Conservation (phyloP, 2,329 filamentous ascomycete genomes). For the Xylaria sp. region DNA sequence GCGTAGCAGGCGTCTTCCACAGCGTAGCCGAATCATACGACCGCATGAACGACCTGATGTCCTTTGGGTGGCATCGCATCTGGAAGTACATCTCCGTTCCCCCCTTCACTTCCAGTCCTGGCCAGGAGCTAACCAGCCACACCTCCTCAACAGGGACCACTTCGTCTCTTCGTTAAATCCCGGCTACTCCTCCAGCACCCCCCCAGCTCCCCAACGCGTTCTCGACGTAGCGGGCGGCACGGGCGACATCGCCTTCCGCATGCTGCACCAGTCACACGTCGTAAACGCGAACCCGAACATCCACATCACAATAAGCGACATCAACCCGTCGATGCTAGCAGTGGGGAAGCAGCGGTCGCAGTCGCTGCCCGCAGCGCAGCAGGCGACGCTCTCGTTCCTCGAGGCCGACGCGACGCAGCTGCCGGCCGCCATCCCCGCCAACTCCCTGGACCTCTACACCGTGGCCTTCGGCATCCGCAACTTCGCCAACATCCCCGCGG, state of each 20-base stretch:
- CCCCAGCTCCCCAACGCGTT: constrained; percentile 71
- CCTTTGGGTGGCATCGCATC: constrained; percentile 91
- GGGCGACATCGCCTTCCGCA: constrained; percentile 96
- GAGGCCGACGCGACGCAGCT: constrained; percentile 91
- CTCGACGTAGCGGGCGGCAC: constrained; percentile 97
- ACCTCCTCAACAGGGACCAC: constrained; percentile 70
- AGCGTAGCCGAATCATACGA: constrained; percentile 96
- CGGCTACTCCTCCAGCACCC: constrained; percentile 64
- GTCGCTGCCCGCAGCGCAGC: constrained; percentile 63
- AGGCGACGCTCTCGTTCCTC: constrained; percentile 75
- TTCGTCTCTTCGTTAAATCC: constrained; percentile 94
- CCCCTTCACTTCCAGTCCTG: neutral
- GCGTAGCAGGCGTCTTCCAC: constrained; percentile 89
- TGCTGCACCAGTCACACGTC: constrained; percentile 86
- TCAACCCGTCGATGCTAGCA: constrained; percentile 93
- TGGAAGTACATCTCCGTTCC: constrained; percentile 73
- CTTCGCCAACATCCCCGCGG: constrained; percentile 90
- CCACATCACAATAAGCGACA: constrained; percentile 91
- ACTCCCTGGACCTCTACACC: constrained; percentile 89
- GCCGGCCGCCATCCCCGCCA: constrained; percentile 64
- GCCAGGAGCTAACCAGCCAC: constrained; percentile 3
- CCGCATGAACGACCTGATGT: constrained; percentile 99
- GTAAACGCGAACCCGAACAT: constrained; percentile 83
- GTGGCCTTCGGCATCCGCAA: constrained; percentile 98
- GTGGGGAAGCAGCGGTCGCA: constrained; percentile 85